Evolutionary conservation across 352 stramenopile species (phyloP).

Genomic region (Phytophthora colocasiae): DNA sequence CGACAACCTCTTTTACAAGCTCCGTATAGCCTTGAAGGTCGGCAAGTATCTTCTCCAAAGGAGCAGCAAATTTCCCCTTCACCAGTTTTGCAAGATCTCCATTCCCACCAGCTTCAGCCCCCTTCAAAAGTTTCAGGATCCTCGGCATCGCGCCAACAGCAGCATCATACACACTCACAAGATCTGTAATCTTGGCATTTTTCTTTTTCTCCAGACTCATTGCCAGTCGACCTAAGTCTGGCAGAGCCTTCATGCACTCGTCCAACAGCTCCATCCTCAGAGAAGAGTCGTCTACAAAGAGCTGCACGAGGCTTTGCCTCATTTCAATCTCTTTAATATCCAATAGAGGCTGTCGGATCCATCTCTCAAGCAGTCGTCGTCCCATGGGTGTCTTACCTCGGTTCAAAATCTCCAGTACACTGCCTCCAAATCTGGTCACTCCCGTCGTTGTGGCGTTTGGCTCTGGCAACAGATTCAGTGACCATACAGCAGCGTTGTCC

Average conservation of each 20-base stretch:
- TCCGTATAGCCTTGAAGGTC: conserved; percentile 74
- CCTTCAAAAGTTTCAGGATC: conserved; percentile 60
- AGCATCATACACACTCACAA: conserved; percentile 87
- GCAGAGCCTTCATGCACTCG: conserved; percentile 88
- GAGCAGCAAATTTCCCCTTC: conserved; percentile 51
- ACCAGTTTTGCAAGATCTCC: conserved; percentile 45
- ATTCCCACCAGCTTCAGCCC: conserved; percentile 36
- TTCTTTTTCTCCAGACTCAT: conserved; percentile 76
- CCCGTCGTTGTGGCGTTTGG: conserved; percentile 49
- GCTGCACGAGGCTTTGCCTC: conserved; percentile 92
- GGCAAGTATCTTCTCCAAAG: conserved; percentile 63
- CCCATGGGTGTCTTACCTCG: conserved; percentile 96
- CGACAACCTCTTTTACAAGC: conserved; percentile 86
- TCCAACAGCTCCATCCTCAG: conserved; percentile 90
- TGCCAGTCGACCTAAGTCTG: conserved; percentile 79
- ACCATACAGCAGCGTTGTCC: conserved; percentile 92
- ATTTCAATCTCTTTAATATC: conserved; percentile 86
- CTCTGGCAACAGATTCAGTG: conserved; percentile 93
- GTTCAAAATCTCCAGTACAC: conserved; percentile 95
- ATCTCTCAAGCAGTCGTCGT: conserved; percentile 93
- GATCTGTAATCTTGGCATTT: conserved; percentile 76
- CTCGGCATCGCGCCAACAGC: conserved; percentile 73
- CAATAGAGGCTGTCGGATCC: conserved; percentile 97
- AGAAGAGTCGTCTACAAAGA: conserved; percentile 92
- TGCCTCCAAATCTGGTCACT: conserved; percentile 64